Base-by-base conservation (phyloP, 441 rosid genomes). In the Capsella rubella region DNA sequence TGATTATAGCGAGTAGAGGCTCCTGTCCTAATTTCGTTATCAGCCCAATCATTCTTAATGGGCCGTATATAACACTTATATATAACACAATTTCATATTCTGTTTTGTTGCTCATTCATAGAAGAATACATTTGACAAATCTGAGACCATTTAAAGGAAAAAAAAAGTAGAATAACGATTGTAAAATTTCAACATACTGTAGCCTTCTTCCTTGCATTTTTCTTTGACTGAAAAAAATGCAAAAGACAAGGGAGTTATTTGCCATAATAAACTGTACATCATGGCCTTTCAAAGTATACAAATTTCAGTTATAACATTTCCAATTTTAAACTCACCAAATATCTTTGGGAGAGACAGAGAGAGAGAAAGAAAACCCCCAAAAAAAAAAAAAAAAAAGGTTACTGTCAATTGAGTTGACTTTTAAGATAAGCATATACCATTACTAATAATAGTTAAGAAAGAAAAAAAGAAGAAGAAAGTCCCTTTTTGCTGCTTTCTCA, bases 251-350 rank as follows among this genome's bases (percentile, higher is more conserved):
- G 29, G 59, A 46, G 40, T 47, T 67, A 67, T 61, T 61, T 49
- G 73, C 74, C 74, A 69, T 8, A 54, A 69, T 8, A 54, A 69
- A 62, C 79, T 70, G 75, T 70, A 76, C 79, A 76, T 70, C 79
- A 76, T 70, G 75, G 55, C 67, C 2, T 63, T 76, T 25, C 53
- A 35, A 63, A 70, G 75, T 76, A 66, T 77, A 77, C 76, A 71
- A 40, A 40, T 77, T 58, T 31, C 61, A 64, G 68, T 77, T 72
- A 71, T 49, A 64, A 50, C 34, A 21, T 47, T 50, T 56, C 31
- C 69, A 53, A 40, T 57, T 60, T 49, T 73, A 39, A 78, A 69
- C 75, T 76, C 79, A 55, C 71, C 75, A 76, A 76, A 50, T 76
- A 64, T 63, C 46, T 57, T 47, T 64, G 71, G 75, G 37, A 43